Conservation (phyloP, 768 basidiomycete species). For the Serpula lacrymans region DNA sequence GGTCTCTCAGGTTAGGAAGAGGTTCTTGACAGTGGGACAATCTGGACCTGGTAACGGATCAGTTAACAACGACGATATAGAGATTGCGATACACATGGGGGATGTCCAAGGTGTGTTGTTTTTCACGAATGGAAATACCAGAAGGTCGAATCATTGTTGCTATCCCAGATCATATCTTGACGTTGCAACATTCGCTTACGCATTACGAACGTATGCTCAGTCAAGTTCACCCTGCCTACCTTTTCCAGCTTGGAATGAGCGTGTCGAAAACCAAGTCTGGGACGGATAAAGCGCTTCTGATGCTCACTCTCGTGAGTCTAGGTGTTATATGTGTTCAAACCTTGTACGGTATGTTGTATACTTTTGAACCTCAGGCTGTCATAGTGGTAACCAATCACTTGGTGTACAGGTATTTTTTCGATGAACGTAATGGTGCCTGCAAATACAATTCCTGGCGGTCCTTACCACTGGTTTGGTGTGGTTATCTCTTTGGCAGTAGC, state of each 20-base stretch:
- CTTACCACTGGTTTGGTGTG: constrained; percentile 53
- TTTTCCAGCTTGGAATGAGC: constrained; percentile 68
- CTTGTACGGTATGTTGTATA: constrained; percentile 44
- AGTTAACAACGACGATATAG: constrained; percentile 50
- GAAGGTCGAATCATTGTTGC: constrained; percentile 6
- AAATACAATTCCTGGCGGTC: constrained; percentile 38
- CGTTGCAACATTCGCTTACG: constrained; percentile 76
- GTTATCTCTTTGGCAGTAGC: constrained; percentile 45
- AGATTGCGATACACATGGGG: constrained; percentile 84
- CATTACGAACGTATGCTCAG: constrained; percentile 89
- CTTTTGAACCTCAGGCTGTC: neutral
- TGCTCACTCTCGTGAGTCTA: constrained; percentile 64
- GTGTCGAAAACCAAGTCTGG: constrained; percentile 57
- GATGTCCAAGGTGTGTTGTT: constrained; percentile 76
- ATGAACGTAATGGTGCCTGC: constrained; percentile 63
- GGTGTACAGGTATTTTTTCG: constrained; percentile 55
- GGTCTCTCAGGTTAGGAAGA: constrained; percentile 72
- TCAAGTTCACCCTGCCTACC: constrained; percentile 83
- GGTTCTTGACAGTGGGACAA: constrained; percentile 45
- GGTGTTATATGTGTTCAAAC: constrained; percentile 64
- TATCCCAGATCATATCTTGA: constrained; percentile 80
- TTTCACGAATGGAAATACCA: neutral
- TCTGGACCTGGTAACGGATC: constrained; percentile 33
- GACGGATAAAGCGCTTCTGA: constrained; percentile 63
- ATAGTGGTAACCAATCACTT: neutral